Percentiles rank a stretch among this genome's conserved stretches.
phyloP scores from a whole-genome alignment of 371 early-diverging fungal species.

The Lichtheimia ornata region DNA sequence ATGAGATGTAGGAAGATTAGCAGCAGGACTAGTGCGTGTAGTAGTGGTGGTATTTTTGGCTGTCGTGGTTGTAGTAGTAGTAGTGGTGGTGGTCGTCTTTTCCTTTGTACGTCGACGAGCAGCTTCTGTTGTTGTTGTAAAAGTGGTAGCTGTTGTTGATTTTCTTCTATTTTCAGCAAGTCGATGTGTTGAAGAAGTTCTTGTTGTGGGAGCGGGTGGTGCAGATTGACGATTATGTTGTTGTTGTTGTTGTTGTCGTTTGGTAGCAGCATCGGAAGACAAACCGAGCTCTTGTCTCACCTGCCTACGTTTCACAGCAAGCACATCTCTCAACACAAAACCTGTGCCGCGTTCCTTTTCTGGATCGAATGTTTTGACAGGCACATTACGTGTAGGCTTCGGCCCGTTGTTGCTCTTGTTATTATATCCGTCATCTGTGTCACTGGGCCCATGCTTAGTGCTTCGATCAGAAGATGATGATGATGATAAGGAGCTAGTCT shows the following conservation, averaged over 20 bases:
- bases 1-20: slow-evolving; percentile 1
- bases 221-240: slow-evolving; percentile 3
- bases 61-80: slow-evolving; percentile 1
- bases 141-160: neutral
- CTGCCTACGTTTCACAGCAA: slow-evolving; percentile 29
- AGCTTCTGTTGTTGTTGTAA: slow-evolving; percentile 20
- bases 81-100: slow-evolving; percentile 14
- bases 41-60: neutral
- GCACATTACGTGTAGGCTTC: no score
- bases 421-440: neutral
- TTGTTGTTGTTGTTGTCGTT: slow-evolving; percentile 3
- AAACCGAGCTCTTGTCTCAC: slow-evolving; percentile 31
- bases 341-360: slow-evolving; percentile 7
- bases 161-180: neutral
- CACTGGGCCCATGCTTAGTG: slow-evolving; percentile 5
- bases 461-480: slow-evolving; percentile 9
- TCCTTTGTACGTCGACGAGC: slow-evolving; percentile 26
- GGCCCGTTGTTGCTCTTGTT: neutral
- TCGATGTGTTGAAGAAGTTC: neutral
- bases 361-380: slow-evolving; percentile 10
- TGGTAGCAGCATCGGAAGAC: slow-evolving; percentile 19
- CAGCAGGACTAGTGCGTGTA: neutral
- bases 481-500: slow-evolving; percentile 11
- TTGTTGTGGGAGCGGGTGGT: slow-evolving; percentile 1
- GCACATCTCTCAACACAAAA: slow-evolving; percentile 29